Evolutionary conservation across 2,329 filamentous ascomycete genomes (phyloP).

Genomic region (Aspergillus sp.): DNA sequence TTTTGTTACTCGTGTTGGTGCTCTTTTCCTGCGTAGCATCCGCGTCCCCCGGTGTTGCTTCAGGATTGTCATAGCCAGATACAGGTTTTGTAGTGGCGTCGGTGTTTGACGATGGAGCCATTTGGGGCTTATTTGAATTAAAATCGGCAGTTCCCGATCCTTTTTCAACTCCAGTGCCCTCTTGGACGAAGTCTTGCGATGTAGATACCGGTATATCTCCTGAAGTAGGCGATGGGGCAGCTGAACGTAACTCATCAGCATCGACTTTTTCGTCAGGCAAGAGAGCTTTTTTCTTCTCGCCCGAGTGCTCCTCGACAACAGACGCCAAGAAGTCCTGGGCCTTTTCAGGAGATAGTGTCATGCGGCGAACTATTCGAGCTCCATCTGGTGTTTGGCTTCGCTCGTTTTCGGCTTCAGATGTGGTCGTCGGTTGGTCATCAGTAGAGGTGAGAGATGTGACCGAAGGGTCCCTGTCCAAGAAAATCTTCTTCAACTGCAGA

Average conservation of each 20-base stretch:
- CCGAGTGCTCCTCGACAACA: constrained; percentile 63
- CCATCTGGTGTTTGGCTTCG: constrained; percentile 29
- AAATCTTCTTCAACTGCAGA: constrained; percentile 90
- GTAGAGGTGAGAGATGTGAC: constrained; percentile 70
- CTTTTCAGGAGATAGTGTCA: constrained; percentile 59
- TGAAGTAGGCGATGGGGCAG: constrained; percentile 18
- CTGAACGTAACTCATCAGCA: constrained; percentile 23
- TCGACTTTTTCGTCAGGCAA: constrained; percentile 13
- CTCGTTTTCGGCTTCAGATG: constrained; percentile 36
- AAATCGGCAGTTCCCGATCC: constrained; percentile 63
- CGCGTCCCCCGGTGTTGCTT: constrained; percentile 10
- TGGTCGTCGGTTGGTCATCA: constrained; percentile 60
- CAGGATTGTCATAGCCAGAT: constrained; percentile 6
- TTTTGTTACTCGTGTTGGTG: constrained; percentile 10
- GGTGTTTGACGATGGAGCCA: constrained; percentile 11
- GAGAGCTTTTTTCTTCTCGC: constrained; percentile 34
- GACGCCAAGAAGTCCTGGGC: constrained; percentile 64
- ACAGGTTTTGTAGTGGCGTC: constrained; percentile 6
- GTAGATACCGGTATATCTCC: constrained; percentile 19
- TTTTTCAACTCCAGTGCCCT: constrained; percentile 43
- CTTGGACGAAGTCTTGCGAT: constrained; percentile 24
- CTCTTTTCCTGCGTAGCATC: constrained; percentile 14
- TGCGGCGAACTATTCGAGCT: constrained; percentile 36
- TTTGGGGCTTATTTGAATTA: constrained; percentile 38
- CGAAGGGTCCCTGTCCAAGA: constrained; percentile 80